Evolutionary conservation across 2,329 filamentous ascomycete species (phyloP), one percentile per base, ranked within the genome.

Genomic region (Daldinia sp.): DNA sequence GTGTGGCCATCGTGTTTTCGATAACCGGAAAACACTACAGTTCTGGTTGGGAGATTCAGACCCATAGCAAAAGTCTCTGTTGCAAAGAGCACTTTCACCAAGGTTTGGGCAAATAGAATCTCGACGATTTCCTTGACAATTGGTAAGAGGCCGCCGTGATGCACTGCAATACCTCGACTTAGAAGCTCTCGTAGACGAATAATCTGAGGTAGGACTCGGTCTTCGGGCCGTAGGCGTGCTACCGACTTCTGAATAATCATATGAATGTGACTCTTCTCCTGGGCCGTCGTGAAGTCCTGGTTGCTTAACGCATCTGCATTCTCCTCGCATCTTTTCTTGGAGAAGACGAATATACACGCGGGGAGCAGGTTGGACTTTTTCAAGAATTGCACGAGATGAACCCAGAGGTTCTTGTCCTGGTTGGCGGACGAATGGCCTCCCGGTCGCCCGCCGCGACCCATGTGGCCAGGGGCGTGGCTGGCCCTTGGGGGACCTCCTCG

Each of bases 31-130:
- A 99, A 99, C 1, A 98, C 94, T 0, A 99, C 95, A 0, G 95
- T 99, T 68, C 95, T 87, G 0, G 95, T 99, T 0, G 95, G 95
- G 58, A 99, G 80, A 74, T 99, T 99, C 29, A 99, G 83, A 25
- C 95, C 95, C 94, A 99, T 99, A 32, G 95, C 95, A 77, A 99
- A 99, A 0, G 95, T 99, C 76, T 99, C 95, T 0, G 95, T 99
- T 0, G 95, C 95, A 73, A 99, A 99, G 1, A 99, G 85, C 2
- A 99, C 91, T 78, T 99, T 99, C 61, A 99, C 95, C 57, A 99
- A 81, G 0, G 94, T 96, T 77, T 92, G 93, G 0, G 95, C 94
- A 71, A 99, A 99, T 13, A 99, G 79, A 54, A 99, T 96, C 77
- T 99, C 95, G 1, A 99, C 95, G 21, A 98, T 87, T 76, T 99